Evolutionary conservation across 2,329 filamentous ascomycete species (phyloP).

Genomic region (Penicillium sp.): DNA sequence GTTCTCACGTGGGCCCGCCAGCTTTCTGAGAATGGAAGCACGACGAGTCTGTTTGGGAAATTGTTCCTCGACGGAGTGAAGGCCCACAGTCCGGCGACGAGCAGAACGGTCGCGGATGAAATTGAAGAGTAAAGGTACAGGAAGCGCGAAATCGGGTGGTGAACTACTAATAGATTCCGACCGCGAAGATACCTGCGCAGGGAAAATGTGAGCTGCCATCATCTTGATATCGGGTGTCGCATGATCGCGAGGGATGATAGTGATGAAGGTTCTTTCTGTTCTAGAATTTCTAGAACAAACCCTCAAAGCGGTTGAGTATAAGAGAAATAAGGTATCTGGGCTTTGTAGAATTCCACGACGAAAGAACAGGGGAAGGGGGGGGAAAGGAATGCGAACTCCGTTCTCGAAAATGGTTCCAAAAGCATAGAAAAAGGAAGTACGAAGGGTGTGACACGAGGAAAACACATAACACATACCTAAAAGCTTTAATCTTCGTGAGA

Average conservation of each 20-base stretch:
- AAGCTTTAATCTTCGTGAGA: constrained; percentile 12
- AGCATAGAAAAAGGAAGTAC: background rate
- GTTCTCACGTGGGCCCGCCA: constrained; percentile 46
- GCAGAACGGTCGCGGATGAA: constrained; percentile 26
- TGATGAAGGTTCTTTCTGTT: background rate
- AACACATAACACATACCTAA: constrained; percentile 1
- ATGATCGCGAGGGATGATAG: constrained; percentile 7
- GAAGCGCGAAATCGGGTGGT: constrained; percentile 19
- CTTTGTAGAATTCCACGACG: background rate
- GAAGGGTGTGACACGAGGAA: constrained; percentile 1
- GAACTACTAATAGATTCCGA: constrained; percentile 23
- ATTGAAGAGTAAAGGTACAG: constrained; percentile 21
- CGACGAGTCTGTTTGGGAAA: constrained; percentile 27
- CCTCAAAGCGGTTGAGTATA: background rate
- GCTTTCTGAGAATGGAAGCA: constrained; percentile 35
- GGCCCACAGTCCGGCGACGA: constrained; percentile 21
- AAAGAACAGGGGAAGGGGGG: constrained; percentile 2
- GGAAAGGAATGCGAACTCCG: constrained; percentile 1
- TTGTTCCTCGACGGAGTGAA: constrained; percentile 21
- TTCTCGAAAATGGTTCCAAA: background rate
- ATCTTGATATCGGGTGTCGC: constrained; percentile 17
- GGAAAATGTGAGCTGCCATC: constrained; percentile 31
- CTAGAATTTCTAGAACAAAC: background rate
- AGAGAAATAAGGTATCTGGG: no score
- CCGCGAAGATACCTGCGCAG: constrained; percentile 27